Evolutionary conservation across 306 rosid species (phyloP), one percentile per base, ranked within the genome.

Genomic region (Glycine soja): DNA sequence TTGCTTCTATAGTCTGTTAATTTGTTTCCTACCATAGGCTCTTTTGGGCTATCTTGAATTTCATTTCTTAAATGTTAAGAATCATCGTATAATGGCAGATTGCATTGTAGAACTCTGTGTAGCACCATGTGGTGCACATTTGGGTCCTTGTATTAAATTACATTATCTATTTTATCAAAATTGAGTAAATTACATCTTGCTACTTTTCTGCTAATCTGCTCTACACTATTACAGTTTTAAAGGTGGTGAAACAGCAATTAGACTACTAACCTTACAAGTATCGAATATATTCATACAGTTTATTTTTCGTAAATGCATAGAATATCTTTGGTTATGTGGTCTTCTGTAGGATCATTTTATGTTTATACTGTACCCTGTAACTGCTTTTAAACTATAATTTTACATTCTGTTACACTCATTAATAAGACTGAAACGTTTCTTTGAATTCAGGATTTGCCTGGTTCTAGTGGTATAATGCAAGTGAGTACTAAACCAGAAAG

Each of bases 381-480:
- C 74, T 32, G 13, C 30, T 4, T 10, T 47, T 14, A 71, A 52
- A 59, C 57, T n/a, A 40, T 78, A 68, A 19, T 61, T 82, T 74
- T 64, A 72, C 80, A 62, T 71, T 45, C 63, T 46, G 8, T 77
- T 43, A 47, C 47, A 75, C 52, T 65, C 54, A 53, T 73, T 3
- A 69, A 34, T 65, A 57, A 62, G 80, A 66, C 80, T 88, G 71
- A 84, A 38, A 46, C 51, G 10, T 70, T 81, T 82, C 80, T 45
- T 32, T 48, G 7, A 52, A 59, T 85, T 79, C 93, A 95, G 99
- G 99, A 93, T 76, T 87, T 95, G 82, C 99, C 99, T 8, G 96
- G 86, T 81, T 95, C 99, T 14, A 95, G 98, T 79, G 98, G 99
- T 71, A 88, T 95, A n/a, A 95, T 95, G 99, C 99, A 95, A 90